Base-by-base conservation (phyloP, 306 rosid species). In the Vicia sativa region DNA sequence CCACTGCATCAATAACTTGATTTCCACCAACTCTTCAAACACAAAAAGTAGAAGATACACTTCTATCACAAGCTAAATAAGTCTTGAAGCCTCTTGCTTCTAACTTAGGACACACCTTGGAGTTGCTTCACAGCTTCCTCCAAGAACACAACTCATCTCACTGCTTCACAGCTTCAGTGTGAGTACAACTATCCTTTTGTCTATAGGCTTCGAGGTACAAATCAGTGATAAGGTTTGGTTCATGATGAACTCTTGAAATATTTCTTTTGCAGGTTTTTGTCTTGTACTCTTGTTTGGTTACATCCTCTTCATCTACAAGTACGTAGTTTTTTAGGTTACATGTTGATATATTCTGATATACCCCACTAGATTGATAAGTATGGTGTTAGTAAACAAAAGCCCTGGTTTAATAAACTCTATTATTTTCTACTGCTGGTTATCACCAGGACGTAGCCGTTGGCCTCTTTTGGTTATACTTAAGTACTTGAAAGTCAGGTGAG, bases 371-470 rank as follows among this genome's bases (percentile, higher is more conserved):
- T 65, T 41, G 70, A 75, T 31, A 67, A 66, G 67, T 68, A 65
- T 61, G 67, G 45, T 76, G 26, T 75, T 52, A 38, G 31, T 79
- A 73, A 26, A 55, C 59, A 52, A 65, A 54, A 19, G 35, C 55
- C 28, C 18, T 44, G 45, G 26, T 74, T 9, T 66, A 18, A 52
- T 65, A 69, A 74, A 72, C 72, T 68, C 61, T 60, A 57, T 62
- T 50, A 61, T 73, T 49, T 44, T 61, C 68, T 78, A 68, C 81
- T 78, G 73, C 79, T 76, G 81, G 80, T 45, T 76, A 63, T 78
- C 71, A 86, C 75, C 96, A 93, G 99, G 99, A 93, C 82, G 83
- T 93, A 82, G 99, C 99, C 7, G 99, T 93, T 41, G 96, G 57
- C 99, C 99, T 65, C 97, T 93, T 68, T 74, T 93, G 73, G 99